Evolutionary conservation across 2,329 filamentous ascomycete species (phyloP).

Genomic region (Rugonectria rugulosa): DNA sequence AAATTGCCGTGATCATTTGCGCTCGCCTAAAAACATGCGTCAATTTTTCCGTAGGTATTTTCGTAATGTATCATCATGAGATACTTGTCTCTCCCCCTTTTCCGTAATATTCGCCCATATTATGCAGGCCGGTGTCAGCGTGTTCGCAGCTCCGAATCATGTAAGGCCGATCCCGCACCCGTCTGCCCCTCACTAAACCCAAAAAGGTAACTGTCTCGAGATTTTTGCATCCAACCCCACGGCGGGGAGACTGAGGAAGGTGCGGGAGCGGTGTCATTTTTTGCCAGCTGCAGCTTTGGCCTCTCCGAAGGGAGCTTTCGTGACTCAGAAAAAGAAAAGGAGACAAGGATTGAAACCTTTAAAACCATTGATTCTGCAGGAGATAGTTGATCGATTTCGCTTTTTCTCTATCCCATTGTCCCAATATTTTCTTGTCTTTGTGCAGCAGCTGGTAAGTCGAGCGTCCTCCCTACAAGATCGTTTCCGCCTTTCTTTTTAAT

Average conservation of each 20-base stretch:
- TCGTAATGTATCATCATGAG: too few relatives aligned
- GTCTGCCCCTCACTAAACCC: slow-evolving; percentile 8
- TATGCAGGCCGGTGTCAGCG: background rate
- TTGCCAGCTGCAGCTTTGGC: slow-evolving; percentile 18
- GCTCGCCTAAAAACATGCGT: too few relatives aligned
- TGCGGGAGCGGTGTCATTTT: slow-evolving; percentile 35
- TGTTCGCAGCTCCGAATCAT: background rate
- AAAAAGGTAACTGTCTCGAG: background rate
- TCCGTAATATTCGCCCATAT: too few relatives aligned
- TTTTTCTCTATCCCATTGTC: background rate
- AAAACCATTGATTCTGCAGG: background rate
- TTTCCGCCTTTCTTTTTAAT: slow-evolving; percentile 1
- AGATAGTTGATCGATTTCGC: too few relatives aligned
- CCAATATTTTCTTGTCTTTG: background rate
- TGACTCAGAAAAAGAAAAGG: slow-evolving; percentile 29
- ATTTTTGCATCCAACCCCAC: background rate
- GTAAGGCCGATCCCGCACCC: background rate
- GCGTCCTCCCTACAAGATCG: background rate
- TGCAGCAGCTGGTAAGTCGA: background rate
- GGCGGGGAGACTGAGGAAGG: slow-evolving; percentile 1
- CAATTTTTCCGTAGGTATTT: too few relatives aligned
- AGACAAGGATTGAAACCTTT: background rate
- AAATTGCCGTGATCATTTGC: too few relatives aligned
- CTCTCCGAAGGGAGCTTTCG: slow-evolving; percentile 31
- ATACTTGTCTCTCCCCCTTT: too few relatives aligned